A percentile compares a stretch with the other conserved stretches of the same genome.
phyloP scores from a whole-genome alignment of 768 basidiomycete species.

The Podaxis mareebaensis region DNA sequence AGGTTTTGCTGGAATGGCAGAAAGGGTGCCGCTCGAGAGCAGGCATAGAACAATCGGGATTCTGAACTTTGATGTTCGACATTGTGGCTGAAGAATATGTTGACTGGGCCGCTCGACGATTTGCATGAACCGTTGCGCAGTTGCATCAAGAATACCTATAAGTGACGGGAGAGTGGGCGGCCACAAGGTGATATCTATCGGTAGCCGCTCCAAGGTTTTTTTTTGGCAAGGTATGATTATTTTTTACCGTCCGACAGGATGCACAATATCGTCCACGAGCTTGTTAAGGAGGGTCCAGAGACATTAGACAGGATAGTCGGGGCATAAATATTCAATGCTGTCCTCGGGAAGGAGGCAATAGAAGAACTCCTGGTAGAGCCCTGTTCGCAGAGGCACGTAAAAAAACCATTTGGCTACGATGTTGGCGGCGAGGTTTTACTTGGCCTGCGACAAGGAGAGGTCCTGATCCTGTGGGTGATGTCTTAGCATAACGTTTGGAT shows the following conservation, averaged over 20 bases:
- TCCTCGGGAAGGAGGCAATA: slow-evolving; percentile 15
- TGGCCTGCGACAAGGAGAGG: neutral
- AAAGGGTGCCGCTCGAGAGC: slow-evolving; percentile 13
- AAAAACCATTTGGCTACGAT: slow-evolving; percentile 20
- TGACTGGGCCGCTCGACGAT: slow-evolving; percentile 16
- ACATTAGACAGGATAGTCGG: slow-evolving; percentile 22
- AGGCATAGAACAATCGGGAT: slow-evolving; percentile 17
- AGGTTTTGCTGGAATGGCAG: slow-evolving; percentile 20
- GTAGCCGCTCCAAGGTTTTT: slow-evolving; percentile 20
- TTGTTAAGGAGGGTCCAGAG: slow-evolving; percentile 22
- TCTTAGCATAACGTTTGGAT: neutral
- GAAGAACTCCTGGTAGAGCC: slow-evolving; percentile 23
- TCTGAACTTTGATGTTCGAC: slow-evolving; percentile 19
- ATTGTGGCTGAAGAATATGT: slow-evolving; percentile 19
- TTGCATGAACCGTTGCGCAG: slow-evolving; percentile 10
- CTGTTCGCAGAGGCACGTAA: slow-evolving; percentile 21
- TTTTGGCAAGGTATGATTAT: slow-evolving; percentile 16
- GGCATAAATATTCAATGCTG: neutral
- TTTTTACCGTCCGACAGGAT: slow-evolving; percentile 13
- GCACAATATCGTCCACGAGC: slow-evolving; percentile 23
- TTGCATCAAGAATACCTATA: slow-evolving; percentile 12
- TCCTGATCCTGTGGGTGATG: slow-evolving; percentile 8
- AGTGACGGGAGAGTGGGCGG: slow-evolving; percentile 2
- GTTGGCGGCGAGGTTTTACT: slow-evolving; percentile 17
- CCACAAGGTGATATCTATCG: slow-evolving; percentile 21